phyloP scores from a whole-genome alignment of 805 yeast species.

The Sporopachydermia lactativora region DNA sequence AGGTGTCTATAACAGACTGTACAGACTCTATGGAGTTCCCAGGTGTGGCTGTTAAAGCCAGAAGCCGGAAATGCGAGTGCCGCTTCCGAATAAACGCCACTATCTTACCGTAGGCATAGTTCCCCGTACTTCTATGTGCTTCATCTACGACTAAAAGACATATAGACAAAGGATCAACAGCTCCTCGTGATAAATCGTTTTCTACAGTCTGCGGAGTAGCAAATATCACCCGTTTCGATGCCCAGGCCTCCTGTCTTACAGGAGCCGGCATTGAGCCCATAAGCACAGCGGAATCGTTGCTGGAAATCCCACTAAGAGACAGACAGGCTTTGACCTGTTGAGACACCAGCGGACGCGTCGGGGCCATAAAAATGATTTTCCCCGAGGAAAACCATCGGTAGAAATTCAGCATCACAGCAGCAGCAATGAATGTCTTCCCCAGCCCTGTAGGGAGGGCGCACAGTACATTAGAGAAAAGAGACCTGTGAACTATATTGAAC shows the following conservation, averaged over 20 bases:
- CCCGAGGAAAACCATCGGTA: slow-evolving; percentile 70
- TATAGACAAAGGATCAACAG: slow-evolving; percentile 59
- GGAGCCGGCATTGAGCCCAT: slow-evolving; percentile 39
- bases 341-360: slow-evolving; percentile 90
- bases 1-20: slow-evolving; percentile 65
- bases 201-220: slow-evolving; percentile 96
- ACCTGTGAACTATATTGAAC: slow-evolving; percentile 56
- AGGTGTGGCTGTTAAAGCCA: slow-evolving; percentile 95
- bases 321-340: slow-evolving; percentile 93
- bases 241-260: slow-evolving; percentile 71
- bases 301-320: slow-evolving; percentile 72
- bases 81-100: slow-evolving; percentile 49
- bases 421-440: slow-evolving; percentile 94
- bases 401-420: slow-evolving; percentile 84
- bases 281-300: slow-evolving; percentile 64
- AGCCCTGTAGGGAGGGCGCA: slow-evolving; percentile 96
- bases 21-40: slow-evolving; percentile 80
- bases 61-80: slow-evolving; percentile 52
- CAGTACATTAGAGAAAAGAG: slow-evolving; percentile 58
- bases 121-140: slow-evolving; percentile 88
- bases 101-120: slow-evolving; percentile 81
- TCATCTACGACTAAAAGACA: slow-evolving; percentile 81
- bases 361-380: slow-evolving; percentile 89
- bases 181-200: slow-evolving; percentile 68
- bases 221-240: slow-evolving; percentile 62